Percentiles rank a stretch among this genome's conserved stretches.
Conservation (phyloP, 441 rosid species). For the Viola pubescens region DNA sequence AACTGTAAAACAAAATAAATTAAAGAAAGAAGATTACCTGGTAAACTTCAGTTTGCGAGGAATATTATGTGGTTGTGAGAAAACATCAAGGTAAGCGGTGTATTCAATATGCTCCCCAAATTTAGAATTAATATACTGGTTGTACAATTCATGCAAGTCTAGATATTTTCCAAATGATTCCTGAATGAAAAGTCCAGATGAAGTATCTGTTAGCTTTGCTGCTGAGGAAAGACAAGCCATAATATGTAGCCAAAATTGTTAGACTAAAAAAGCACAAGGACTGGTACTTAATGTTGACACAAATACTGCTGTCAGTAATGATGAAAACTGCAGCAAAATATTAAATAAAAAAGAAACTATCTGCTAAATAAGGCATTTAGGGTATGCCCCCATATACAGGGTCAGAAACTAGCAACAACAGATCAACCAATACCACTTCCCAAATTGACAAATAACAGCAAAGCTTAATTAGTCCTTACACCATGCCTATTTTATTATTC, state of each 20-base stretch:
- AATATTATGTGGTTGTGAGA: constrained; percentile 53
- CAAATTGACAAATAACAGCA: too few species aligned
- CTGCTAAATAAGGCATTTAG: too few species aligned
- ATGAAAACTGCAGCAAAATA: not conserved
- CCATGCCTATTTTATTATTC: too few species aligned
- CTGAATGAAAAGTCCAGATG: constrained; percentile 31
- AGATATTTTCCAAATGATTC: constrained; percentile 80
- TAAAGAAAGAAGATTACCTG: constrained; percentile 30
- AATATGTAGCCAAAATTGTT: not conserved
- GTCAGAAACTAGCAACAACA: too few species aligned
- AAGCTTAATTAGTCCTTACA: too few species aligned
- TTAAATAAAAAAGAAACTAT: too few species aligned
- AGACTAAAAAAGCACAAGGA: not conserved
- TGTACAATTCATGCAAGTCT: constrained; percentile 86
- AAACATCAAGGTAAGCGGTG: constrained; percentile 72
- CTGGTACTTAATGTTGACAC: not conserved
- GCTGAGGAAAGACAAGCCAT: not conserved
- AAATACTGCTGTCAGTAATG: not conserved
- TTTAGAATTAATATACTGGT: constrained; percentile 73
- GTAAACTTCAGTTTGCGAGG: constrained; percentile 55
- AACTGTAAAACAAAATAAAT: too few species aligned
- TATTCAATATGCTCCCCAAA: constrained; percentile 87
- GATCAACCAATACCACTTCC: too few species aligned
- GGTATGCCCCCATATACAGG: too few species aligned
- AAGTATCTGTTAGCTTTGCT: constrained; percentile 6